These are phyloP conservation scores for Discostella stelligera DNA, from an alignment of 352 stramenopile species.

Conservation along the genomic window DNA sequence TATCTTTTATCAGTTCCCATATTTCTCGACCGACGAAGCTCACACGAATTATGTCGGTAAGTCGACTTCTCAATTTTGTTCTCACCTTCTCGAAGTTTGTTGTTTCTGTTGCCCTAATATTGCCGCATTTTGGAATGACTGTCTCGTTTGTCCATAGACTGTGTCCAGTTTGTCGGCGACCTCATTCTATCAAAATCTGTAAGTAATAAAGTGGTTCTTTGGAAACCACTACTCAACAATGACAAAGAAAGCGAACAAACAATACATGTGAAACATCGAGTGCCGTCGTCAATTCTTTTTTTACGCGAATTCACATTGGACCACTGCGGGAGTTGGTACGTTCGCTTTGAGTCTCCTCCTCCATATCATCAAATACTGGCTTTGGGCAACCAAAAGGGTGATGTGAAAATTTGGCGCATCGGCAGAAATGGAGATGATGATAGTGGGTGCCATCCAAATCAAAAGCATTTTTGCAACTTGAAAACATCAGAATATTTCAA, in stretches of 20 bases:
- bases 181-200: conserved; percentile 82
- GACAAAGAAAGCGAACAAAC: conserved; percentile 5
- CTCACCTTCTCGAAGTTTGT: not conserved
- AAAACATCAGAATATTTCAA: conserved; percentile 8
- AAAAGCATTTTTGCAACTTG: conserved; percentile 38
- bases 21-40: conserved; percentile 89
- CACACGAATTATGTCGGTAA: conserved; percentile 83
- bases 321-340: conserved; percentile 67
- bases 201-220: conserved; percentile 89
- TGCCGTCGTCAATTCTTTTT: conserved; percentile 53
- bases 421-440: conserved; percentile 45
- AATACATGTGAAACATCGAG: conserved; percentile 10
- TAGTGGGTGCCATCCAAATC: conserved; percentile 27
- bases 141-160: conserved; percentile 64
- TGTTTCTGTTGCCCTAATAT: not conserved
- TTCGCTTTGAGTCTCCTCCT: conserved; percentile 59
- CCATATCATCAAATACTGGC: conserved; percentile 48
- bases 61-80: not conserved
- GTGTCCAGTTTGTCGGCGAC: conserved; percentile 80
- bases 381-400: conserved; percentile 59
- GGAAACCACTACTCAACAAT: conserved; percentile 83
- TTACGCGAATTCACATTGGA: conserved; percentile 59
- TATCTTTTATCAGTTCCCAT: conserved; percentile 88
- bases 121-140: not conserved
- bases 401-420: conserved; percentile 68